Evolutionary conservation across 495 filamentous ascomycete species (phyloP), one percentile per base, ranked within the genome.

Genomic region (Penicillium samsonianum): DNA sequence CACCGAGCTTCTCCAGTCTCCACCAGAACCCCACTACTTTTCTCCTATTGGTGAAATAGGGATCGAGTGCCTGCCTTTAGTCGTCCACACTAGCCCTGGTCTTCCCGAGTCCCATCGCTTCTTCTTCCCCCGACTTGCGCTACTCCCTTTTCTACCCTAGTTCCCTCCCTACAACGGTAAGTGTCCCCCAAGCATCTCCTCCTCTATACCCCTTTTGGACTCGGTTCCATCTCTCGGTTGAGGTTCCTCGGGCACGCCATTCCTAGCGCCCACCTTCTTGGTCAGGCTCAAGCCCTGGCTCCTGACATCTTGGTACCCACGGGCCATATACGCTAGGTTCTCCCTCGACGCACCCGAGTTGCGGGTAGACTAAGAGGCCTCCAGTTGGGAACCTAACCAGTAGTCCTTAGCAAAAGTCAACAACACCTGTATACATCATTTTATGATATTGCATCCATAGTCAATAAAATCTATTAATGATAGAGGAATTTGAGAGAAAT

Each of bases 241-340:
- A 63, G 59, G 66, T 73, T 76, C 68, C 70, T 74, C 67, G 71
- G 73, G 68, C 71, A 76, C 70, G 67, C 70, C 72, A 74, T 71
- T 66, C 62, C 62, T 69, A 62, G 62, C 61, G 48, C 55, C 57
- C 23, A 16, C 43, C 43, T 59, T 48, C 26, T 49, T 49, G 30
- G 30, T 49, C 30, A 49, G 43, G 35, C 33, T 43, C 20, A 40
- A 41, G 40, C 52, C 28, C 44, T 49, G 37, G 48, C 44, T 42
- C 44, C 52, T 45, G 59, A 66, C 65, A 75, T 72, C 66, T 70
- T 68, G 57, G 65, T 74, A 64, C 64, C 67, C 71, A 74, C 71
- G 70, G 67, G 56, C 57, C 59, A 59, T 62, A 64, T 40, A 66
- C 72, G 73, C 73, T 77, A 73, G 72, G 72, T 75, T 77, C 70